Percentiles rank a stretch among this genome's conserved stretches.
Conservation (phyloP, 2,329 filamentous ascomycete genomes). For the Colletotrichum sp. region DNA sequence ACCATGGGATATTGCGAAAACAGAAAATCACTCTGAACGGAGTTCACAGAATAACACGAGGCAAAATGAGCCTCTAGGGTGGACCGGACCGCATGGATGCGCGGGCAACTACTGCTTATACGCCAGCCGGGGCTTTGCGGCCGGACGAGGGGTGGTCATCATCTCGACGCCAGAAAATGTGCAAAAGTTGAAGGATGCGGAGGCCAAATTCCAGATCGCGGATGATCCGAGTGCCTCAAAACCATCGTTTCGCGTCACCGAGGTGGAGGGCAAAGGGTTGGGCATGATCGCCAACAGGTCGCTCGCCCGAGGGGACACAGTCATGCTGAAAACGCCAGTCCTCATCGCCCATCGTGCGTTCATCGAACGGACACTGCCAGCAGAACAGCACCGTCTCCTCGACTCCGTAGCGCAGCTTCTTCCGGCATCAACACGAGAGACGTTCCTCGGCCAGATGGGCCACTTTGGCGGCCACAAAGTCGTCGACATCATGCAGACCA, state of each 20-base stretch:
- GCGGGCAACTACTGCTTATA: conserved; percentile 36
- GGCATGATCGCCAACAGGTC: conserved; percentile 29
- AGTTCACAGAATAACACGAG: neutral
- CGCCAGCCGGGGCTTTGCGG: conserved; percentile 37
- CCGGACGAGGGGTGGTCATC: conserved; percentile 42
- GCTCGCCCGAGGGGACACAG: conserved; percentile 22
- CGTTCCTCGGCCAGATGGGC: conserved; percentile 17
- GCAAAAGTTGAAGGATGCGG: neutral
- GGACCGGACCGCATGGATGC: conserved; percentile 18
- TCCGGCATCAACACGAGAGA: neutral
- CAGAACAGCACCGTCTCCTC: neutral
- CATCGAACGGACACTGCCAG: conserved; percentile 11
- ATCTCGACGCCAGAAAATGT: conserved; percentile 34
- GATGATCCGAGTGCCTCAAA: neutral
- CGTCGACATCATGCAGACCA: conserved; percentile 21
- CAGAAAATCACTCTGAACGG: no score
- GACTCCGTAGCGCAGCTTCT: conserved; percentile 4
- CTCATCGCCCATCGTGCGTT: conserved; percentile 21
- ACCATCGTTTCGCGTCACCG: conserved; percentile 24
- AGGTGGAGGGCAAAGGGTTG: conserved; percentile 27
- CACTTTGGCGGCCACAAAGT: conserved; percentile 19
- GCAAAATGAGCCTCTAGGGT: neutral
- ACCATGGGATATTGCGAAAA: neutral
- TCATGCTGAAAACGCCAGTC: conserved; percentile 19
- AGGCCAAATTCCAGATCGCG: neutral